phyloP scores from a whole-genome alignment of 768 basidiomycete species.

The Coprinopsis cinerea region DNA sequence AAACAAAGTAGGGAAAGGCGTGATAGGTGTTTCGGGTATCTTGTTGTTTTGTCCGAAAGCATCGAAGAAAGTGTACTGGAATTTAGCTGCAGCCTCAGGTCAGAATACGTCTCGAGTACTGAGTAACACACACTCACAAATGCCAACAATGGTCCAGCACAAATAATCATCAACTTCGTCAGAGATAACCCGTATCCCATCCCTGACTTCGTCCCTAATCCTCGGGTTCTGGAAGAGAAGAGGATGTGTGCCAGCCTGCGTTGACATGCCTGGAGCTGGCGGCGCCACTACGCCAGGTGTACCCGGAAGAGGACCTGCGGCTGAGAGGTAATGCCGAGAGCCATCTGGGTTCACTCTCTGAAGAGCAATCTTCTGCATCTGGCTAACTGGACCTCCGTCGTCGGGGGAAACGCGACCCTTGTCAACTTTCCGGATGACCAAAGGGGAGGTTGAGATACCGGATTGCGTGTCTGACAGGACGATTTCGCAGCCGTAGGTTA shows the following conservation, averaged over 20 bases:
- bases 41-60: slow-evolving; percentile 75
- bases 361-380: slow-evolving; percentile 94
- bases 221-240: slow-evolving; percentile 75
- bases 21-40: slow-evolving; percentile 75
- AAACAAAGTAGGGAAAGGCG: slow-evolving; percentile 85
- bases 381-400: slow-evolving; percentile 88
- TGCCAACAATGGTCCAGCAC: slow-evolving; percentile 94
- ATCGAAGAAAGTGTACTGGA: slow-evolving; percentile 93
- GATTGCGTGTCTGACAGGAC: slow-evolving; percentile 79
- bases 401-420: slow-evolving; percentile 84
- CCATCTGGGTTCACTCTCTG: slow-evolving; percentile 80
- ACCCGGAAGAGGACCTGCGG: slow-evolving; percentile 78
- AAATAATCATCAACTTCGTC: slow-evolving; percentile 94
- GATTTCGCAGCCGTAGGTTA: slow-evolving; percentile 89
- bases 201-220: slow-evolving; percentile 76
- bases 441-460: slow-evolving; percentile 79
- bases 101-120: slow-evolving; percentile 16
- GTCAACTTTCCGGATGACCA: slow-evolving; percentile 89
- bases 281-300: slow-evolving; percentile 63
- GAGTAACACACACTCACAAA: slow-evolving; percentile 52
- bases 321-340: slow-evolving; percentile 81
- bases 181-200: slow-evolving; percentile 65
- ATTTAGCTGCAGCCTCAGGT: slow-evolving; percentile 83
- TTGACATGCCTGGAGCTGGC: slow-evolving; percentile 68
- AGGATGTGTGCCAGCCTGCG: slow-evolving; percentile 76